A percentile compares a stretch with the other conserved stretches of the same genome.
Conservation (phyloP, 2,329 filamentous ascomycete genomes). For the Samsoniella hepiali region DNA sequence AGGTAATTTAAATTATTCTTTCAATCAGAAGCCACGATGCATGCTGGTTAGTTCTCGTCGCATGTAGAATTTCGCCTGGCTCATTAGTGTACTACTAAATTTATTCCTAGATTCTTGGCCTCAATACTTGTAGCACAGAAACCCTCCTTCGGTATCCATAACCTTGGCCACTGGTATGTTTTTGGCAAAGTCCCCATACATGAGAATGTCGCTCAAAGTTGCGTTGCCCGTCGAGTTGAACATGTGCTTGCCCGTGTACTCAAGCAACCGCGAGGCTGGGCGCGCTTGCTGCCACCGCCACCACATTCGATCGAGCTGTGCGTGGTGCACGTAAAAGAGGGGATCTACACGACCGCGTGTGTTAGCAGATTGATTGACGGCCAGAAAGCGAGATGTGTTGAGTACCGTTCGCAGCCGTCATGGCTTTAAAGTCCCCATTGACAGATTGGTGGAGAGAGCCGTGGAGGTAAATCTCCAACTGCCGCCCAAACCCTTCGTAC, state of each 20-base stretch:
- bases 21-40: no score
- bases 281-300: constrained; percentile 19
- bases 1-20: not conserved
- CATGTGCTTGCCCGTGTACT: constrained; percentile 19
- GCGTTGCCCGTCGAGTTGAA: constrained; percentile 16
- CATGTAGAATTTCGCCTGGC: no score
- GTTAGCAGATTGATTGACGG: not conserved
- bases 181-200: constrained; percentile 14
- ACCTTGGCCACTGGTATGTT: constrained; percentile 8
- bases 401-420: constrained; percentile 20
- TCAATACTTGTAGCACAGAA: constrained; percentile 13
- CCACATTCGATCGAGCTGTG: constrained; percentile 19
- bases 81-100: no score
- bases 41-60: no score
- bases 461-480: constrained; percentile 19
- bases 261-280: not conserved
- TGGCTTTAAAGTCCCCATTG: constrained; percentile 20
- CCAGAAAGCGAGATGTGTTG: not conserved
- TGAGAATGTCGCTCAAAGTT: not conserved
- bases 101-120: no score
- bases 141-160: constrained; percentile 13
- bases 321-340: constrained; percentile 20
- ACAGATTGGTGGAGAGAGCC: constrained; percentile 16
- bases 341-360: constrained; percentile 5
- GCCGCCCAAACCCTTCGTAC: constrained; percentile 4